These are phyloP conservation scores for Penicillium sumatraense DNA, from an alignment of 2,329 filamentous ascomycete genomes.

Conservation along the genomic window DNA sequence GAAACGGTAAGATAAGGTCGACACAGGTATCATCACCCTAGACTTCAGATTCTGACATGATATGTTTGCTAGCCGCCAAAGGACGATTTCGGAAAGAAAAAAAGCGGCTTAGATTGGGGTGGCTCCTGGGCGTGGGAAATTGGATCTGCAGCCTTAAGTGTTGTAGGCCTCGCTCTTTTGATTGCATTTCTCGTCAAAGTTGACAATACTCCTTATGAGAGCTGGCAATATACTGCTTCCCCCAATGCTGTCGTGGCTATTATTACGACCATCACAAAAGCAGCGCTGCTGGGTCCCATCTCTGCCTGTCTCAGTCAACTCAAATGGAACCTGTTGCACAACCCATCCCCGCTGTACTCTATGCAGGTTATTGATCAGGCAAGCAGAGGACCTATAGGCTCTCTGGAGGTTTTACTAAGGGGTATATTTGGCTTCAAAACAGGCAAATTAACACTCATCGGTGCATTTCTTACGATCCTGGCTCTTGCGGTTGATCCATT, in stretches of 20 bases:
- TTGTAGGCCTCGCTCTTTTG: conserved; percentile 12
- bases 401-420: too few relatives aligned
- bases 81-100: too few relatives aligned
- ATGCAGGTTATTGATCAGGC: conserved; percentile 33
- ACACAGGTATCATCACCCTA: too few relatives aligned
- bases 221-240: conserved; percentile 24
- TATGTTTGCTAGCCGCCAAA: too few relatives aligned
- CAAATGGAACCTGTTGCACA: conserved; percentile 30
- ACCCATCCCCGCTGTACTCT: conserved; percentile 21
- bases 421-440: too few relatives aligned
- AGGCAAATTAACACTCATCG: too few relatives aligned
- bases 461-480: too few relatives aligned
- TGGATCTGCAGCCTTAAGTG: conserved; percentile 3
- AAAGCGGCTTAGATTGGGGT: background rate
- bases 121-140: conserved; percentile 23
- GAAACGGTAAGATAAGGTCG: too few relatives aligned
- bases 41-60: too few relatives aligned
- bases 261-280: conserved; percentile 31
- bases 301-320: conserved; percentile 35
- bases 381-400: conserved; percentile 33
- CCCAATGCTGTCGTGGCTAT: conserved; percentile 37
- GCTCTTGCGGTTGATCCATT: too few relatives aligned
- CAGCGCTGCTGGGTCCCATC: conserved; percentile 27
- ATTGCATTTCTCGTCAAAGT: conserved; percentile 17
- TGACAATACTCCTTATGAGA: conserved; percentile 10